These are phyloP conservation scores for Tausonia pullulans DNA, from an alignment of 1,284 basidiomycete species.

Conservation along the genomic window DNA sequence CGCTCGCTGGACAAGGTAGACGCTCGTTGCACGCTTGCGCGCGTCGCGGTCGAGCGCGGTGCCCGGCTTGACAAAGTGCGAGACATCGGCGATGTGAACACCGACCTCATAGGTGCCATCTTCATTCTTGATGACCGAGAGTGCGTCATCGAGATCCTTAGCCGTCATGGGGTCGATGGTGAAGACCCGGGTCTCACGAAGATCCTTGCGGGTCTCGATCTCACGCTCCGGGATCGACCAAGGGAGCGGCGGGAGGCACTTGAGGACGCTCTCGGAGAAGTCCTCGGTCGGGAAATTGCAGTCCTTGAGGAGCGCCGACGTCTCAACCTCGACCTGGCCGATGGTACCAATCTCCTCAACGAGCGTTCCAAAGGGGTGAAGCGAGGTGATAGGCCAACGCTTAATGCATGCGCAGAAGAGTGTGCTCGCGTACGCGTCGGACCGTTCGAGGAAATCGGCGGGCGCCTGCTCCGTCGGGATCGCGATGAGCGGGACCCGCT, in stretches of 20 bases:
- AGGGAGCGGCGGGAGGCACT: conserved; percentile 86
- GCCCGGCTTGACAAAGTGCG: conserved; percentile 88
- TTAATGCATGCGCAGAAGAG: conserved; percentile 98
- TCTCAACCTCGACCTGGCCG: conserved; percentile 94
- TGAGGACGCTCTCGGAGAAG: conserved; percentile 83
- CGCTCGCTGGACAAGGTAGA: conserved; percentile 87
- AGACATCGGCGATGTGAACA: conserved; percentile 91
- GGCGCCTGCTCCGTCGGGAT: conserved; percentile 99
- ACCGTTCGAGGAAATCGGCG: conserved; percentile 86
- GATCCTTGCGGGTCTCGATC: conserved; percentile 71
- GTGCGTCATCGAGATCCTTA: conserved; percentile 87
- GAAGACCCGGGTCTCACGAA: conserved; percentile 75
- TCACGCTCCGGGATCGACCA: conserved; percentile 93
- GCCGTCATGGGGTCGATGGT: conserved; percentile 84
- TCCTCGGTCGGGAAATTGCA: conserved; percentile 96
- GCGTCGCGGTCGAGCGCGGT: conserved; percentile 96
- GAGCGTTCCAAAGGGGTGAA: conserved; percentile 97
- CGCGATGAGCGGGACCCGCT: conserved; percentile 95
- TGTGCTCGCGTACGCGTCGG: conserved; percentile 78
- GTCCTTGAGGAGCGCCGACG: conserved; percentile 91
- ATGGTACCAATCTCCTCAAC: conserved; percentile 98
- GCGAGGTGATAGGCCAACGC: conserved; percentile 71
- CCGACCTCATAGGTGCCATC: conserved; percentile 86
- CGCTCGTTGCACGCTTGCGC: conserved; percentile 89
- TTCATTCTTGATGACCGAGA: conserved; percentile 77